A percentile compares a stretch with the other conserved stretches of the same genome.
Evolutionary conservation across 73 alveolate genomes (phyloP).

Genomic region (Tetrahymena elliotti): DNA sequence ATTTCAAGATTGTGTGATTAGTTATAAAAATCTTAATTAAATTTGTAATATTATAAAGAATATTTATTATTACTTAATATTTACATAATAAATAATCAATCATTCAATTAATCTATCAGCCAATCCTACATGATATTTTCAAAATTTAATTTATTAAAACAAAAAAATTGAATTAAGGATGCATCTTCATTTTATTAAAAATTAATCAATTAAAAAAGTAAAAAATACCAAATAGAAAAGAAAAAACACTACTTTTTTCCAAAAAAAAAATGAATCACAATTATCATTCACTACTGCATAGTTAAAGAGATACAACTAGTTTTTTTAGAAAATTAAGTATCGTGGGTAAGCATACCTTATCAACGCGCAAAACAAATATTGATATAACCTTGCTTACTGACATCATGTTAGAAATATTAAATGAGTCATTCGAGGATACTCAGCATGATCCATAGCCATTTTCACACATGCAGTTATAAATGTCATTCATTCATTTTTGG

Average conservation of each 20-base stretch:
- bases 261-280: background rate
- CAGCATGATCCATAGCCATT: background rate
- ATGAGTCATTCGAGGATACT: background rate
- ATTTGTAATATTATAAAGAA: background rate
- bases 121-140: background rate
- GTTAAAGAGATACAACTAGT: background rate
- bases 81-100: background rate
- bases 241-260: background rate
- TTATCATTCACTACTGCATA: background rate
- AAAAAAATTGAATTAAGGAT: background rate
- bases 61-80: background rate
- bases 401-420: background rate
- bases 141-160: background rate
- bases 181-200: background rate
- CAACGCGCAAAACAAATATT: background rate
- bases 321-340: background rate
- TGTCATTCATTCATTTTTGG: background rate
- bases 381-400: background rate
- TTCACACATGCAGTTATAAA: background rate
- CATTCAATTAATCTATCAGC: no score
- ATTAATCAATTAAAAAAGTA: background rate
- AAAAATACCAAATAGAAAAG: background rate
- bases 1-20: background rate
- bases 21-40: background rate
- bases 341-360: background rate